Evolutionary conservation across 495 filamentous ascomycete species (phyloP).

Genomic region (Hypoxylon fuscum): DNA sequence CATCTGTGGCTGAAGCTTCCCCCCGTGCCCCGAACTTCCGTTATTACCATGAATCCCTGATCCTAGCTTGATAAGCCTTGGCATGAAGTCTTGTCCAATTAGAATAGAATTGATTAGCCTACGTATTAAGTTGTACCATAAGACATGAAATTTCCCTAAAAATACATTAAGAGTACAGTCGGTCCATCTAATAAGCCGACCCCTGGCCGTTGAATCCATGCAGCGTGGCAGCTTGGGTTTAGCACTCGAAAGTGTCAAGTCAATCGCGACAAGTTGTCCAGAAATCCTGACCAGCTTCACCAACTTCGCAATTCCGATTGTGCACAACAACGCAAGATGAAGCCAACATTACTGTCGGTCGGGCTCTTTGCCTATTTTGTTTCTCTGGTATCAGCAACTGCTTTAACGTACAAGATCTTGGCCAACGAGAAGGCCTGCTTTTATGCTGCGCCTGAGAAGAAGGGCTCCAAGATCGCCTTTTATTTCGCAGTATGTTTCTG

Average conservation of each 20-base stretch:
- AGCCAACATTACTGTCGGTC: conserved; percentile 55
- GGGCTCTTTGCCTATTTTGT: conserved; percentile 72
- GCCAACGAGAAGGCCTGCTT: conserved; percentile 97
- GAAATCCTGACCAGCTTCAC: conserved; percentile 27
- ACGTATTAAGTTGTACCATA: background rate
- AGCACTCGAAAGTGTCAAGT: background rate
- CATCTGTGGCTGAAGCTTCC: conserved; percentile 42
- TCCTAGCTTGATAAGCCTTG: background rate
- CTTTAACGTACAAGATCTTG: conserved; percentile 90
- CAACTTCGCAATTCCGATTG: conserved; percentile 28
- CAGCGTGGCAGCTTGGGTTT: conserved; percentile 17
- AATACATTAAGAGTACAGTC: background rate
- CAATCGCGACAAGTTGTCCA: conserved; percentile 41
- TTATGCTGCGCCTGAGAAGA: conserved; percentile 77
- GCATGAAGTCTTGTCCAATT: conserved; percentile 12
- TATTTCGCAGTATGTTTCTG: conserved; percentile 87
- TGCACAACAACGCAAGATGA: conserved; percentile 53
- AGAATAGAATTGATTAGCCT: conserved; percentile 15
- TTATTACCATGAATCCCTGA: conserved; percentile 9
- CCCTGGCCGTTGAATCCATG: conserved; percentile 17
- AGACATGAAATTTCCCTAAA: background rate
- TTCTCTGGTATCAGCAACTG: conserved; percentile 75
- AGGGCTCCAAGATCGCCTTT: conserved; percentile 90
- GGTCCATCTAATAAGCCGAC: conserved; percentile 30
- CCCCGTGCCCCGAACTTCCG: background rate